Base-by-base conservation (phyloP, 495 filamentous ascomycete species). In the Tuber borchii region DNA sequence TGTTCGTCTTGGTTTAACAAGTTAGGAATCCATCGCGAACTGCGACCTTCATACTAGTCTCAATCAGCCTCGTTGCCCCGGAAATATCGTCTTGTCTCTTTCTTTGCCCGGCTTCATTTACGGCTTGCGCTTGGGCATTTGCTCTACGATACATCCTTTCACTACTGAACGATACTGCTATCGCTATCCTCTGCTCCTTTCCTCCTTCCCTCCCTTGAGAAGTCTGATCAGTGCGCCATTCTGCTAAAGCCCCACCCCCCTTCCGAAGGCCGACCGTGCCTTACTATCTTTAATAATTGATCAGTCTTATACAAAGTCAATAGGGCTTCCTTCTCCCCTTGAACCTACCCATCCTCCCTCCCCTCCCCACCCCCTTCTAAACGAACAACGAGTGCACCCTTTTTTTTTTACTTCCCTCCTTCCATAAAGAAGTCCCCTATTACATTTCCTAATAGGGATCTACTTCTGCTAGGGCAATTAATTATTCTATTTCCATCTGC, bases 401-500 rank as follows among this genome's bases (percentile, higher is more conserved):
- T 65, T 31, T 37, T 31, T 37, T 65, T 31, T 34, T 17, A 12
- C 56, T 17, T 65, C 56, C 56, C 56, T 65, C 56, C 56, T 65
- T 34, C 56, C 56, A 14, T 65, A 17, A 34, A 7, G 26, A 16
- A 17, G 56, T 65, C 56, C 56, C 56, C 56, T 65, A 65, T 65
- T 34, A 34, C 56, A 17, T 65, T 34, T 65, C 26, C 56, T 2
- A 65, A 34, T 65, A 65, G 56, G 56, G 34, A 34, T 34, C 56
- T 26, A 2, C 56, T 34, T 65, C 70, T 70, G 65, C 61, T 71
- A 39, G 70, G 78, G 73, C 56, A 78, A 69, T 45, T 73, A 73
- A 73, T 76, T 56, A 68, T 76, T 73, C 69, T 72, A 75, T 79
- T 31, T 65, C 56, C 26, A 5, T 65, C 56, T 65, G 31, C 26